Base-by-base conservation (phyloP, 202 grass and related monocot species). In the Hordeum pubiflorum region DNA sequence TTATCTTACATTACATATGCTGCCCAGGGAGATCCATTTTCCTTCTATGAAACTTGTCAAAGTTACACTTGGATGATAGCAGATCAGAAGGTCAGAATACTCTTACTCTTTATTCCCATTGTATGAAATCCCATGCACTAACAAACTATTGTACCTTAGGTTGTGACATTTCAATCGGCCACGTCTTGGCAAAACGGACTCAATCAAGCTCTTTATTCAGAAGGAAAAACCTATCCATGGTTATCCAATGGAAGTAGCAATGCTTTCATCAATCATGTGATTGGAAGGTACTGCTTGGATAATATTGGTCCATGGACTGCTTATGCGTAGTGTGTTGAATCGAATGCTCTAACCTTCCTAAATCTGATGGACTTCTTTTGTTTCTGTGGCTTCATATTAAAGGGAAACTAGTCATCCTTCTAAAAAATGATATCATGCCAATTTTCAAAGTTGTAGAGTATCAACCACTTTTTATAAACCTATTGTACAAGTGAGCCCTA, bases 41-140 rank as follows among this genome's bases (percentile, higher is more conserved):
- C 94, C 71, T 93, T 97, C 85, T 94, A 94, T 41, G 90, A 90
- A 75, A 77, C 89, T 78, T 97, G 94, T 90, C 92, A 91, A 94
- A 89, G 88, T 86, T 97, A 91, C 82, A 91, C 61, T 56, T 97
- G 92, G 94, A 82, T 81, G 36, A 91, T 92, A 88, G 72, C 63
- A 60, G 88, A 94, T 75, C 76, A 89, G 33, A 87, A 94, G 94
- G 94, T 97, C 48, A 84, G 74, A 80, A 56, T 63, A 80, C 63
- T 32, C 44, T 40, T 18, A 54, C 48, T 54, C 33, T 57, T 59
- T 83, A 58, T 80, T 87, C 22, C 73, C 57, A 71, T 87, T 83
- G 15, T 61, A 80, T 69, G 57, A 48, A 92, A 29, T 18, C 72
- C 27, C 48, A 27, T 78, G 55, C 34, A 79, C 79, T 90, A 68